Base-by-base conservation (phyloP, 2,329 filamentous ascomycete genomes). In the Gnomoniopsis smithogilvyi region DNA sequence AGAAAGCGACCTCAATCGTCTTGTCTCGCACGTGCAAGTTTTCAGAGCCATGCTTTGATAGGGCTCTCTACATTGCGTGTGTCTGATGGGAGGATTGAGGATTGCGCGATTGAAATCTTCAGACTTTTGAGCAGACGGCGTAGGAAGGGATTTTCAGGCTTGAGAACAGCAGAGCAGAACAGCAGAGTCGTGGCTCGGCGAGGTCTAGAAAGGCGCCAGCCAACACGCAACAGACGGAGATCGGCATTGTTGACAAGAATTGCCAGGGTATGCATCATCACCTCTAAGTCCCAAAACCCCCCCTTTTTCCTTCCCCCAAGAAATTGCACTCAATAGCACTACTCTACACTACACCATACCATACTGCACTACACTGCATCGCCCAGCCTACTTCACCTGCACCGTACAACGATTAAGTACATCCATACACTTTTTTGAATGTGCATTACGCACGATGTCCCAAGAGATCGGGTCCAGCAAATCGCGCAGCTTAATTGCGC, bases 191-290 rank as follows among this genome's bases (percentile, higher is more conserved):
- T 26, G 12, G 45, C 36, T 50, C 43, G 50, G 43, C 54, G 46
- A 45, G 38, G 38, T 41, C 38, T 41, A 41, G 15, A 56, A 46
- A 48, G 24, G 34, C 56, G 38, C 47, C 48, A 33, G 52, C 38
- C 47, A 38, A 41, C 22, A 41, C 30, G 22, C 45, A 53, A 51
- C 53, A 36, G 57, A 47, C 45, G 45, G 45, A 30, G 21, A 24
- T 47, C 22, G 45, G 45, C 45, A 47, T 21, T 15, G 45, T 47
- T 24, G n/a, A 45, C 34, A 41, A 21, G 22, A 11, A 47, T 21
- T 47, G 45, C 45, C 60, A 62, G 60, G 60, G 60, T 62, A 62
- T 62, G 60, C 59, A 62, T 62, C 26, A 54, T 60, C 54, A 58
- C 53, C 49, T 59, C 36, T 51, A 58, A 53, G 45, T 48, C 38